Base-by-base conservation (phyloP, 305 asterid genomes). In the Fraxinus latifolia region DNA sequence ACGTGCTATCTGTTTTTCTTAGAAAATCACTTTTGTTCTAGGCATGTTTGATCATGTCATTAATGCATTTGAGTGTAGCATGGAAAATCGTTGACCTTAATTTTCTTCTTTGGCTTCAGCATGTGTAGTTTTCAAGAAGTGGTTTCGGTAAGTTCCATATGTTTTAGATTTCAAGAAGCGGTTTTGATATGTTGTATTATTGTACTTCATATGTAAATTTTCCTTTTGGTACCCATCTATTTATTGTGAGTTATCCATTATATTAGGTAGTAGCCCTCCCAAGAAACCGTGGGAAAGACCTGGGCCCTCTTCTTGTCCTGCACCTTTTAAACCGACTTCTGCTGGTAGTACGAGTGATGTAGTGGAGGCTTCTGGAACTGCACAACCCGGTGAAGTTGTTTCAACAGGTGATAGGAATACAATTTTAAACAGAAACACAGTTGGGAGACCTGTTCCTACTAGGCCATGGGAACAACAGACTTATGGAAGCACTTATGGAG, bases 381-480 rank as follows among this genome's bases (percentile, higher is more conserved):
- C 98, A 47, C 91, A 88, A 75, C 98, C 97, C 9, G 99, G 97
- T 76, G 98, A 96, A 85, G 86, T 88, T 86, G 98, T 96, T 87
- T 81, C 97, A 62, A 78, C 93, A 9, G 83, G 93, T 71, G 84
- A 85, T 83, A 79, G 88, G 86, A 93, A 76, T 84, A 55, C 92
- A 29, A 37, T 87, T 77, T 87, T 84, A 67, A 92, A 87, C 82
- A 85, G 86, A 78, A 95, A 81, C 83, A 39, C 95, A 19, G 89
- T 94, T 31, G 94, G 90, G 75, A 88, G 98, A 85, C 94, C 99
- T 21, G 91, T 96, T 27, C 98, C 99, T 32, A 12, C 94, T 31
- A 90, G 99, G 87, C 99, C 98, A 47, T 93, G 99, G 98, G 97
- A 96, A 85, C 98, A 94, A 79, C 95, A 88, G 86, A 86, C 94